A percentile compares a stretch with the other conserved stretches of the same genome.
Evolutionary conservation across 164 flowering plant species (phyloP).

Genomic region (Vitis rupestris): DNA sequence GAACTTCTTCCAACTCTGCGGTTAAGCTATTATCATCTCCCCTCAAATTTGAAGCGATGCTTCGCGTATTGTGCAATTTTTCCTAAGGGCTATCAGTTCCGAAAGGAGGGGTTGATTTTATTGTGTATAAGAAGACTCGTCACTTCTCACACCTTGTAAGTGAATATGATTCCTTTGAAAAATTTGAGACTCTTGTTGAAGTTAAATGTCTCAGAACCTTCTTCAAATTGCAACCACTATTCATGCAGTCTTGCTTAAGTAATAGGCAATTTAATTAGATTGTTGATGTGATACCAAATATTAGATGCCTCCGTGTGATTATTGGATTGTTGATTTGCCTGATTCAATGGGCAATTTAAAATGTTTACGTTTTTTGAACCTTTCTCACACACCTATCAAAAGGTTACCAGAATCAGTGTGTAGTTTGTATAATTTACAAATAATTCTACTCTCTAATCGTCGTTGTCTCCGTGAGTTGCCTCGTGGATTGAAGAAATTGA

Average conservation of each 20-base stretch:
- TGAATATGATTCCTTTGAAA: not conserved
- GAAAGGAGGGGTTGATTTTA: no score
- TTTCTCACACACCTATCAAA: constrained; percentile 20
- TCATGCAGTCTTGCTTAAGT: not conserved
- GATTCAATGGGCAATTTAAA: constrained; percentile 21
- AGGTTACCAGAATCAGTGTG: no score
- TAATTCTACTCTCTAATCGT: not conserved
- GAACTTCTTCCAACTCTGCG: constrained; percentile 2
- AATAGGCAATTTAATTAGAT: no score
- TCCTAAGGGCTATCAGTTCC: no score
- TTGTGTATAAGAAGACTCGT: no score
- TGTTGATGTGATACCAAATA: constrained; percentile 16
- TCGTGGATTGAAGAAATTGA: constrained; percentile 4
- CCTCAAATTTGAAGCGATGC: constrained; percentile 22
- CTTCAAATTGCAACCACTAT: not conserved
- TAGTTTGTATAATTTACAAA: not conserved
- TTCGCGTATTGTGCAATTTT: no score
- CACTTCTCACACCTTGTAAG: no score
- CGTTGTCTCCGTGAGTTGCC: constrained; percentile 13
- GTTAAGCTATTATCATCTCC: constrained; percentile 23
- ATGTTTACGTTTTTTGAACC: constrained; percentile 22
- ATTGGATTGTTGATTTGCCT: constrained; percentile 10
- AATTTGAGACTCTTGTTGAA: constrained; percentile 12
- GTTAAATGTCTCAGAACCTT: constrained; percentile 25
- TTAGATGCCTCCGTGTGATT: constrained; percentile 6